These are phyloP conservation scores for Trypanosoma mega DNA, from an alignment of 208 protist genomes.

Conservation along the genomic window DNA sequence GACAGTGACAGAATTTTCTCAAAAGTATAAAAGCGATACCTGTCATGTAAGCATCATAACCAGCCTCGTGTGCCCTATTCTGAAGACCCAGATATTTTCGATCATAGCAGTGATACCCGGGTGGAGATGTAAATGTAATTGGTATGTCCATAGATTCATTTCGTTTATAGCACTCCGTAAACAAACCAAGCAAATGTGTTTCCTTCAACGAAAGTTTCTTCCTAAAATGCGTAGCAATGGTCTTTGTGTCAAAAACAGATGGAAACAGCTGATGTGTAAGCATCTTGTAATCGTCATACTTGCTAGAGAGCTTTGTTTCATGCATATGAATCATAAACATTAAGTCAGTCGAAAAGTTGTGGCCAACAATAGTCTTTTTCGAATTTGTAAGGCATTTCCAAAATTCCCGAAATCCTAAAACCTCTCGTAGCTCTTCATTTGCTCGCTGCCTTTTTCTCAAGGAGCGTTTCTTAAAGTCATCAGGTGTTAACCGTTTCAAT, in stretches of 20 bases:
- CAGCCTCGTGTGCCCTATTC: slow-evolving; percentile 59
- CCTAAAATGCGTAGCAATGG: slow-evolving; percentile 30
- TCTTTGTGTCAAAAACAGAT: slow-evolving; percentile 74
- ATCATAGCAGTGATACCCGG: slow-evolving; percentile 63
- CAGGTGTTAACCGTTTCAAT: background rate
- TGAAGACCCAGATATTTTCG: slow-evolving; percentile 16
- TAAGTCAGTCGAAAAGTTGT: slow-evolving; percentile 79
- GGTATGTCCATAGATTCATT: slow-evolving; percentile 4
- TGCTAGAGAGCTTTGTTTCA: slow-evolving; percentile 36
- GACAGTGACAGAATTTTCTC: slow-evolving; percentile 18
- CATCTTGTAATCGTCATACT: slow-evolving; percentile 57
- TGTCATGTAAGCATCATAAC: slow-evolving; percentile 82
- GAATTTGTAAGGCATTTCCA: slow-evolving; percentile 63
- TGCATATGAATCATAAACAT: slow-evolving; percentile 89
- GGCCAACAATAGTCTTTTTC: slow-evolving; percentile 73
- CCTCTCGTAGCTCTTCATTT: background rate
- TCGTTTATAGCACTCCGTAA: slow-evolving; percentile 31
- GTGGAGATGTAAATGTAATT: slow-evolving; percentile 31
- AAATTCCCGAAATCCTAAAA: slow-evolving; percentile 55
- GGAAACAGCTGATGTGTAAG: slow-evolving; percentile 35
- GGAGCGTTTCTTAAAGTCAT: background rate
- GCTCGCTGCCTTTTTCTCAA: background rate
- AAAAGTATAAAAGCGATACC: slow-evolving; percentile 47
- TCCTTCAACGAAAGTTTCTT: slow-evolving; percentile 13
- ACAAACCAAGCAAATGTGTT: slow-evolving; percentile 46